Percentiles rank a stretch among this genome's conserved stretches.
phyloP scores from a whole-genome alignment of 495 filamentous ascomycete genomes.

The Aspergillus biplanus region DNA sequence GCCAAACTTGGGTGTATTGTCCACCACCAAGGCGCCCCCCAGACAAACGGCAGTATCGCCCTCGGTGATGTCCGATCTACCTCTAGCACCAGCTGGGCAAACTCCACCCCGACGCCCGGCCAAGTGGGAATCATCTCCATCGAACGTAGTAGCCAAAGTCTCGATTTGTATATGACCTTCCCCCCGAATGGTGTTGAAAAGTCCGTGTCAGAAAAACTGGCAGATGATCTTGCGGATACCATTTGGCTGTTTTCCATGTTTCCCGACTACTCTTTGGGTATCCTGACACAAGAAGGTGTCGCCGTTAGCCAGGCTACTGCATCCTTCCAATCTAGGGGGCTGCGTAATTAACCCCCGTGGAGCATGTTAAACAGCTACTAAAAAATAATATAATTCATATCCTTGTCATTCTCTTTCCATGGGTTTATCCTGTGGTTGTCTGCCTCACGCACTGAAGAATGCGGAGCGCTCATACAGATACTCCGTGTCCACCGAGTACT shows the following conservation, averaged over 20 bases:
- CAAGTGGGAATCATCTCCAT: constrained; percentile 19
- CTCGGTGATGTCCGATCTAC: constrained; percentile 15
- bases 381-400: no score
- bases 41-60: constrained; percentile 25
- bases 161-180: background rate
- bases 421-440: no score
- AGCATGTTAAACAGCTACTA: no score
- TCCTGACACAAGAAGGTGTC: background rate
- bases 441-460: no score
- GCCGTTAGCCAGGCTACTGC: background rate
- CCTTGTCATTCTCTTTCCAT: no score
- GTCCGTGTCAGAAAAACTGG: background rate
- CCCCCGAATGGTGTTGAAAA: background rate
- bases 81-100: constrained; percentile 14
- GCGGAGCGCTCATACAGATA: no score
- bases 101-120: constrained; percentile 6
- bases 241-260: background rate
- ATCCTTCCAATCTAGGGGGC: background rate
- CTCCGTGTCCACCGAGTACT: no score
- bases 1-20: constrained; percentile 15
- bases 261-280: background rate
- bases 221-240: background rate
- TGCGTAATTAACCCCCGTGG: background rate
- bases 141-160: constrained; percentile 1
- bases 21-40: constrained; percentile 14